A percentile compares a stretch with the other conserved stretches of the same genome.
Evolutionary conservation across 2,329 filamentous ascomycete species (phyloP).

Genomic region (Trichophyton schoenleinii): DNA sequence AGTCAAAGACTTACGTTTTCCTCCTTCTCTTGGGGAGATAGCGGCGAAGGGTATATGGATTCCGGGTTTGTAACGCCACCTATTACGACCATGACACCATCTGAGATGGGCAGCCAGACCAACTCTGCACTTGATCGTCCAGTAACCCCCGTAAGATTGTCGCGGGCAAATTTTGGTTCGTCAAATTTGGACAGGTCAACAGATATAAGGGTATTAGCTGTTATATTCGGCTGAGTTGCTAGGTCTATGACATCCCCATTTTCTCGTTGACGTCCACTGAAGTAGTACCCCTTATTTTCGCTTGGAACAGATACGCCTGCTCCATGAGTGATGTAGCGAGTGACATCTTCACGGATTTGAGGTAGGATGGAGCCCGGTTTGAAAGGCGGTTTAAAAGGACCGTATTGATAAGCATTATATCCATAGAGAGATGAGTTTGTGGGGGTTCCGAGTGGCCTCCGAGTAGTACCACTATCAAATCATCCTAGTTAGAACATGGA

Average conservation of each 20-base stretch:
- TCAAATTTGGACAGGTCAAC: conserved; percentile 46
- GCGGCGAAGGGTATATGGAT: conserved; percentile 7
- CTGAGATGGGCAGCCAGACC: conserved; percentile 44
- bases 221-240: conserved; percentile 22
- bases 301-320: conserved; percentile 53
- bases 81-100: conserved; percentile 28
- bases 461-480: conserved; percentile 35
- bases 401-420: conserved; percentile 46
- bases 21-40: conserved; percentile 7
- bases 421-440: conserved; percentile 25
- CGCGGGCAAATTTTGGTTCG: conserved; percentile 45
- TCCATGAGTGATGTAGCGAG: conserved; percentile 52
- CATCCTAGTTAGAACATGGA: background rate
- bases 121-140: conserved; percentile 52
- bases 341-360: conserved; percentile 34
- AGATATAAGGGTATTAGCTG: conserved; percentile 47
- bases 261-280: conserved; percentile 48
- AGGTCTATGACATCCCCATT: conserved; percentile 38
- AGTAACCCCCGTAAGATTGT: conserved; percentile 36
- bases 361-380: conserved; percentile 29
- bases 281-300: conserved; percentile 60
- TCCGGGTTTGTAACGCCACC: conserved; percentile 25
- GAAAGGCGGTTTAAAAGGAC: conserved; percentile 33
- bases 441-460: no score
- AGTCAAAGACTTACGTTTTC: conserved; percentile 14